Conservation (phyloP, 495 filamentous ascomycete genomes). For the Friedmanniomyces simplex region DNA sequence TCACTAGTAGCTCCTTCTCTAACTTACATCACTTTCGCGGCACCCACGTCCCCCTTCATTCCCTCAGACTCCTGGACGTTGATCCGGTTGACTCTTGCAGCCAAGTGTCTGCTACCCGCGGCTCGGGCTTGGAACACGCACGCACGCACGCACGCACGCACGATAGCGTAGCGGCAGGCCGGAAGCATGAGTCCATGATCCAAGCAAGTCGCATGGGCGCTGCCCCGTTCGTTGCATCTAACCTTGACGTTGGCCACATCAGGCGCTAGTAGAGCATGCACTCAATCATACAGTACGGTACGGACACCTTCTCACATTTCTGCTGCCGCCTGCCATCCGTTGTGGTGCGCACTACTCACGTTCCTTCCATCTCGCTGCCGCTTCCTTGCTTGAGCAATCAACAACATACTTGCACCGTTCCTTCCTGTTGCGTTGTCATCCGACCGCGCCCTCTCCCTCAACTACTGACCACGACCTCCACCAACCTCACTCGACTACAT, state of each 20-base stretch:
- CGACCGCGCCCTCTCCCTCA: background rate
- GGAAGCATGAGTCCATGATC: background rate
- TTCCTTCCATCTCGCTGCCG: slow-evolving; percentile 15
- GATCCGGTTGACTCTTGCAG: slow-evolving; percentile 1
- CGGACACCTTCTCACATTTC: background rate
- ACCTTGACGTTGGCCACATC: background rate
- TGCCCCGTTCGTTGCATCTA: too few relatives aligned
- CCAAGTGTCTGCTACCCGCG: background rate
- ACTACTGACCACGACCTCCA: background rate
- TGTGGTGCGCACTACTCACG: background rate
- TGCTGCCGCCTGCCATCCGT: slow-evolving; percentile 2
- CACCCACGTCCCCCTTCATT: background rate
- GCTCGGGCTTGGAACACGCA: background rate
- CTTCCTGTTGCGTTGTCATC: background rate
- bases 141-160: background rate
- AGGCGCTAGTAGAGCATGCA: slow-evolving; percentile 2
- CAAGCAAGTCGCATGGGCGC: background rate
- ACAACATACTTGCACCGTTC: slow-evolving; percentile 2
- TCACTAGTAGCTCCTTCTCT: background rate
- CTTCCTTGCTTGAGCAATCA: slow-evolving; percentile 22
- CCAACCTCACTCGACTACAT: background rate
- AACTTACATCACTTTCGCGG: slow-evolving; percentile 6
- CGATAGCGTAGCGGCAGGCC: background rate
- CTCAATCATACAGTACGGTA: too few relatives aligned
- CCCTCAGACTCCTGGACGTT: background rate